Base-by-base conservation (phyloP, 2,329 filamentous ascomycete genomes). In the Claviceps purpurea region DNA sequence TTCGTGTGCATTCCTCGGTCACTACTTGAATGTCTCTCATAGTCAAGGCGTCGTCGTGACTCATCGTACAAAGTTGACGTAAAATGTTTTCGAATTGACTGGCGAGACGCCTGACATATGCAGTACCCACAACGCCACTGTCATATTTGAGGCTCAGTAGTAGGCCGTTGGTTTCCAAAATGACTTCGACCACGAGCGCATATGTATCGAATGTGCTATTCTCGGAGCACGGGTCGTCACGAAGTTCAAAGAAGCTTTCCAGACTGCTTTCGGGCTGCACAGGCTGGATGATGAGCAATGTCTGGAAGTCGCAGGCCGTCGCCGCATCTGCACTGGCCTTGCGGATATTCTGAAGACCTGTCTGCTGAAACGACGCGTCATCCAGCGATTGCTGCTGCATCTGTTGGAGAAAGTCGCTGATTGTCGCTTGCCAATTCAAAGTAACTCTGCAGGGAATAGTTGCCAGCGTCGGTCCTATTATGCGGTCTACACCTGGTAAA, bases 371-470 rank as follows among this genome's bases (percentile, higher is more conserved):
- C 0, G 52, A 49, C 10, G 58, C 55, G 49, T 56, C 58, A 1
- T 58, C 54, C 2, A 53, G 43, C 2, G 55, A 45, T 38, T 59
- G 52, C 4, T 53, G n/a, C 14, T 61, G 60, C 0, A 61, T 14
- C 14, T 16, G 26, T 0, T 45, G 16, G 0, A 49, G 13, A 0
- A 63, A 48, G 30, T 55, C 51, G 1, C 57, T n/a, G 1, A 60
- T 55, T 0, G 18, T 47, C 8, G 51, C 8, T 3, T 48, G 34
- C 1, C 16, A 11, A 73, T 64, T 58, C 8, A 72, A 50, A 5
- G 55, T 61, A 2, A 73, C 60, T 2, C 69, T 65, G 7, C 73
- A 56, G 0, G 71, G 70, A 4, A 73, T 62, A 0, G 71, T 73
- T 2, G 69, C 67, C 43, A 73, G 69, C 51, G 70, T 61, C 4